Evolutionary conservation across 2,329 filamentous ascomycete genomes (phyloP), one percentile per base, ranked within the genome.

Genomic region (Ascochyta koolunga): DNA sequence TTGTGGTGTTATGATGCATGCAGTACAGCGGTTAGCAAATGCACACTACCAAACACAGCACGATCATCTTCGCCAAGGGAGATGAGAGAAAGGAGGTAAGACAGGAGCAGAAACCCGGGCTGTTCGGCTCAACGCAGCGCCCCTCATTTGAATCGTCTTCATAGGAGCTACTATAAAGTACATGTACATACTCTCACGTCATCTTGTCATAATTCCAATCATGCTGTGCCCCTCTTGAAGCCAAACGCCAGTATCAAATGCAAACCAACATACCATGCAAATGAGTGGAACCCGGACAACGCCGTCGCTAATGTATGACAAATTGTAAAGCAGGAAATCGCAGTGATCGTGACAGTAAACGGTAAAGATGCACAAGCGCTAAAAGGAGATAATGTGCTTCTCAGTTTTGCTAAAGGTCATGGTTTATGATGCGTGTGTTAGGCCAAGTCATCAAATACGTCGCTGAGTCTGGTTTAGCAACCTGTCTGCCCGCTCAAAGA

Each of bases 401-500:
- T 29, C 10, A 13, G 27, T 4, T 13, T 11, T 29, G 27, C 27
- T 13, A 15, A 29, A 29, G 27, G 10, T 29, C 27, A 13, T 29
- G 7, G 24, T 27, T 7, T 27, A 8, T 27, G 24, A 19, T n/a
- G 7, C 21, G n/a, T 40, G 16, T 21, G 31, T 21, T 24, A 10
- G 3, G 15, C 25, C 27, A 10, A 24, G 11, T 8, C 13, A 19
- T 66, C 51, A 70, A 42, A 71, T 64, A 31, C 69, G 65, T 27
- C 70, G 62, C 31, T 64, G 66, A 2, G 70, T 70, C 35, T 69
- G 62, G 31, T 62, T 70, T 16, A 73, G 58, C 29, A 73, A 54
- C 16, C 70, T 61, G 48, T 75, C 72, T 19, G 70, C 71, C 33
- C 71, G 64, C 54, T 74, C 72, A 39, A 73, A 74, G 21, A 74